phyloP scores from a whole-genome alignment of 495 filamentous ascomycete species.

The Penicillium simplicissimum region DNA sequence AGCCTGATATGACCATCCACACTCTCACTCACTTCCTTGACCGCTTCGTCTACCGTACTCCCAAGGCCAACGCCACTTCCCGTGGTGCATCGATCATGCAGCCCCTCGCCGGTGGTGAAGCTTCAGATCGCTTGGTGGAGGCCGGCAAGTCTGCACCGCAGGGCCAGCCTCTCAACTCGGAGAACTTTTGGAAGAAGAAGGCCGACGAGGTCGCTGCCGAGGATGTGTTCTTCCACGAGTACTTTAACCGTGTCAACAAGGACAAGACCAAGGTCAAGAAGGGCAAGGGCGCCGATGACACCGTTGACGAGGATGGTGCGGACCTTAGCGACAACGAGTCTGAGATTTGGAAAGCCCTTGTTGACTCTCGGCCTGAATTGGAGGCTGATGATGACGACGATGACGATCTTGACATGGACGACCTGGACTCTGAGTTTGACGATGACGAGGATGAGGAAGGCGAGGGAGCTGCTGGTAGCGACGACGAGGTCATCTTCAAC shows the following conservation, averaged over 20 bases:
- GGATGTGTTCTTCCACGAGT: conserved; percentile 97
- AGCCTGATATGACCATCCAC: conserved; percentile 84
- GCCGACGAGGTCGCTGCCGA: conserved; percentile 82
- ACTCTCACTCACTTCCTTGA: conserved; percentile 94
- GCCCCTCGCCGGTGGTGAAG: conserved; percentile 70
- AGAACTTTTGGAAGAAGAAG: conserved; percentile 89
- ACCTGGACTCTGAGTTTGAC: conserved; percentile 55
- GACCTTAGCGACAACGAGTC: conserved; percentile 51
- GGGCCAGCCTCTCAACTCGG: conserved; percentile 68
- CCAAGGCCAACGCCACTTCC: conserved; percentile 62
- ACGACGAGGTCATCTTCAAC: conserved; percentile 56
- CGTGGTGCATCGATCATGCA: conserved; percentile 94
- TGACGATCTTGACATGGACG: conserved; percentile 64
- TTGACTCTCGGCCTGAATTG: conserved; percentile 74
- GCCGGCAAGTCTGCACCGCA: conserved; percentile 48
- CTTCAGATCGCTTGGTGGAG: conserved; percentile 64
- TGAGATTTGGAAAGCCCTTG: conserved; percentile 93
- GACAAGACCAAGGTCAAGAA: conserved; percentile 63
- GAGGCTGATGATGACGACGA: conserved; percentile 67
- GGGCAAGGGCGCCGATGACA: conserved; percentile 43
- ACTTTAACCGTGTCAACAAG: conserved; percentile 82
- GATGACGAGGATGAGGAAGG: conserved; percentile 52
- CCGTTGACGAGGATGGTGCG: conserved; percentile 31
- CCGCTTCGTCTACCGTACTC: conserved; percentile 91
- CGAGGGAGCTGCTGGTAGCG: conserved; percentile 48